phyloP scores from a whole-genome alignment of 148 eudicot species.

The Agrostemma githago region DNA sequence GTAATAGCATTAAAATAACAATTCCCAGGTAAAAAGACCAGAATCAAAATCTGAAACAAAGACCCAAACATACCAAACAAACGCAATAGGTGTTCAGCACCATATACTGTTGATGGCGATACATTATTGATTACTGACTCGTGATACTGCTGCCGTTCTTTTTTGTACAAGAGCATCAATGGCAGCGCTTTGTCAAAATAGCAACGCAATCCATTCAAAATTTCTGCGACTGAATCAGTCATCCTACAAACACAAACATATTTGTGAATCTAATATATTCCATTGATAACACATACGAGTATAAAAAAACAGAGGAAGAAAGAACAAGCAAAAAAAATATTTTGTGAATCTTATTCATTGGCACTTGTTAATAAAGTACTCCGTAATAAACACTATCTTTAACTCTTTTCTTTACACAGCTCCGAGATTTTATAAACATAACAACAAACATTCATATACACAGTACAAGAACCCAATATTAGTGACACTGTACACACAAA shows the following conservation, averaged over 20 bases:
- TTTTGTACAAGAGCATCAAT: constrained; percentile 77
- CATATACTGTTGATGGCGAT: constrained; percentile 86
- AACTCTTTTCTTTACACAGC: background rate
- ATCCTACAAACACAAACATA: constrained; percentile 37
- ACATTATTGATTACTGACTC: constrained; percentile 60
- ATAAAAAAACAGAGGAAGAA: background rate
- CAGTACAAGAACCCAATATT: background rate
- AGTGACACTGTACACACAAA: constrained; percentile 9
- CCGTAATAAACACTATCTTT: background rate
- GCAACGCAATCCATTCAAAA: constrained; percentile 75
- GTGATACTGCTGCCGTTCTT: constrained; percentile 77
- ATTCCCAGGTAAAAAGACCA: constrained; percentile 4
- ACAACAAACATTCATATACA: background rate
- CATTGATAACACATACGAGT: background rate
- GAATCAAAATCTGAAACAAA: background rate
- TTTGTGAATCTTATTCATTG: background rate
- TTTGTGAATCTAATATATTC: constrained; percentile 2
- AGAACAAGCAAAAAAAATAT: background rate
- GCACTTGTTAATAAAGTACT: background rate
- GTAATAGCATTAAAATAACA: background rate
- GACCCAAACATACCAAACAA: constrained; percentile 66
- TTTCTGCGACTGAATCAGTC: constrained; percentile 68
- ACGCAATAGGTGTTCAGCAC: constrained; percentile 97
- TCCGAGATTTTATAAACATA: background rate
- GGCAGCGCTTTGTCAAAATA: constrained; percentile 93